phyloP scores from a whole-genome alignment of 805 yeast species.

The Yamadazyma nakazawae region DNA sequence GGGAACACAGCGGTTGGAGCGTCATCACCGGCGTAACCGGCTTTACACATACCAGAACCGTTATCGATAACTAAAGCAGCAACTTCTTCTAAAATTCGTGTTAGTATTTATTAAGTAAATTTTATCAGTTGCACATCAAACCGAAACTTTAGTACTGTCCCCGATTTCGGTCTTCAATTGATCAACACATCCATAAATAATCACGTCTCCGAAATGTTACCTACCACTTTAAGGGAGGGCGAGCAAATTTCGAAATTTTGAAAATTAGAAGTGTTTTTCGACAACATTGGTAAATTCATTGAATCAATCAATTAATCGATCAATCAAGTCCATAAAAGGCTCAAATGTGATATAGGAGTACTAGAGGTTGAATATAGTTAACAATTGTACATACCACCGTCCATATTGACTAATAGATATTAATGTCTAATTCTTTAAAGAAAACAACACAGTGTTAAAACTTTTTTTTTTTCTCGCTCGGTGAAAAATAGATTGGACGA shows the following conservation, averaged over 20 bases:
- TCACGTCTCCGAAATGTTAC: background rate
- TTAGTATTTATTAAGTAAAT: slow-evolving; percentile 17
- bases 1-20: slow-evolving; percentile 99
- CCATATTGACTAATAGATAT: slow-evolving; percentile 40
- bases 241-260: background rate
- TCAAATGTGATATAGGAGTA: background rate
- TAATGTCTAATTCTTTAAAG: slow-evolving; percentile 8
- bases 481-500: slow-evolving; percentile 6
- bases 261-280: too few relatives aligned
- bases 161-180: too few relatives aligned
- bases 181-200: too few relatives aligned
- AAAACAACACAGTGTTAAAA: slow-evolving; percentile 8
- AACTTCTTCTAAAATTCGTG: slow-evolving; percentile 38
- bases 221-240: slow-evolving; percentile 3
- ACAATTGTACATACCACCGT: slow-evolving; percentile 51
- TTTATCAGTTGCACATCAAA: too few relatives aligned
- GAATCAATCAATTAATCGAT: slow-evolving; percentile 12
- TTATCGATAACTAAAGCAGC: slow-evolving; percentile 87
- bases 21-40: slow-evolving; percentile 99
- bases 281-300: background rate
- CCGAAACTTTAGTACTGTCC: too few relatives aligned
- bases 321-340: background rate
- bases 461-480: slow-evolving; percentile 8
- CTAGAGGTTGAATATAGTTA: background rate
- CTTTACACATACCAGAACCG: slow-evolving; percentile 99